A percentile compares a stretch with the other conserved stretches of the same genome.
Conservation (phyloP, 106 monocot genomes). For the Dioscorea dumetorum region DNA sequence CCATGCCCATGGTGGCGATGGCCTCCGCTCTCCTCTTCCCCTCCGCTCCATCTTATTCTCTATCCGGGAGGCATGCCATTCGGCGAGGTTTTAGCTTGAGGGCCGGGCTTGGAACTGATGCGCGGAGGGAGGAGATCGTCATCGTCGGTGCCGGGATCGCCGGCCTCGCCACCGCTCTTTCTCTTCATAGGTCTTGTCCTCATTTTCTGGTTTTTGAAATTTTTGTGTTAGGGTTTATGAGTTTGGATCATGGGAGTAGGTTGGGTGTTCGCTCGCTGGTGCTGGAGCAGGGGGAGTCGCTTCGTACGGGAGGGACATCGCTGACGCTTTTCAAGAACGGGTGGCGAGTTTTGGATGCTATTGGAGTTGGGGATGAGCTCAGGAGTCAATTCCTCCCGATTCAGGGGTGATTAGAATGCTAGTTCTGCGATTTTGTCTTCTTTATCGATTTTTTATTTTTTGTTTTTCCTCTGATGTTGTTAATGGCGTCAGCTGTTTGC, state of each 20-base stretch:
- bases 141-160: slow-evolving; percentile 92
- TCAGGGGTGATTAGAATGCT: slow-evolving; percentile 44
- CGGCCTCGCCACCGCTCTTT: slow-evolving; percentile 75
- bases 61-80: neutral
- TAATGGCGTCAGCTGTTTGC: slow-evolving; percentile 32
- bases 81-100: neutral
- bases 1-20: neutral
- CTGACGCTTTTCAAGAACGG: slow-evolving; percentile 92
- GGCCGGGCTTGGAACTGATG: neutral
- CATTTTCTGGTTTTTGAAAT: neutral
- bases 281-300: slow-evolving; percentile 80
- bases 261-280: slow-evolving; percentile 62
- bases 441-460: neutral
- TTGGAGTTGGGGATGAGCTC: slow-evolving; percentile 83
- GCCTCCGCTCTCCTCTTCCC: slow-evolving; percentile 1
- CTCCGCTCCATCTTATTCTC: slow-evolving; percentile 1
- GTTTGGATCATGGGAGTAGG: slow-evolving; percentile 18
- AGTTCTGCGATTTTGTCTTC: neutral
- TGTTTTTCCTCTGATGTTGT: slow-evolving; percentile 16
- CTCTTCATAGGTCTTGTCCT: slow-evolving; percentile 35
- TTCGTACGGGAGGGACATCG: slow-evolving; percentile 85
- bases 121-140: slow-evolving; percentile 46
- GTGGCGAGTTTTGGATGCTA: slow-evolving; percentile 76
- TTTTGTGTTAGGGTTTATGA: neutral
- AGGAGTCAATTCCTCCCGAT: slow-evolving; percentile 52